These are phyloP conservation scores for Hura crepitans DNA, from an alignment of 441 rosid species.

Conservation along the genomic window DNA sequence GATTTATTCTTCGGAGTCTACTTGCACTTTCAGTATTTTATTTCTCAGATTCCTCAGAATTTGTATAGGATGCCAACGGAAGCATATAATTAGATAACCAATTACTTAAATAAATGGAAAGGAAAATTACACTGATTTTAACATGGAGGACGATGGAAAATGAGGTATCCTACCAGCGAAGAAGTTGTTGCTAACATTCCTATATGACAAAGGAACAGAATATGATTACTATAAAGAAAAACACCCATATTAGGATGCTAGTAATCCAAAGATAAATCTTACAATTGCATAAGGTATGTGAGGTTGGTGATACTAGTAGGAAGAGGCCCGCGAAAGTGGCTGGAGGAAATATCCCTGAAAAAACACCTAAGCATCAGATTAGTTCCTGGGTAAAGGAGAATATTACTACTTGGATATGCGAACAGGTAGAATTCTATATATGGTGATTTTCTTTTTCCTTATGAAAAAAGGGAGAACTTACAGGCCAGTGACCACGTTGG, in stretches of 20 bases:
- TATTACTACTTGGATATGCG: too few species aligned
- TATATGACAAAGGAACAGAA: slow-evolving; percentile 19
- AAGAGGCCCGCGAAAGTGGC: slow-evolving; percentile 35
- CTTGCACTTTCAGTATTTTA: background rate
- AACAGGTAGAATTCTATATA: slow-evolving; percentile 2
- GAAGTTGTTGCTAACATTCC: slow-evolving; percentile 55
- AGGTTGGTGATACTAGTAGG: slow-evolving; percentile 38
- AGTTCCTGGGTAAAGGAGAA: background rate
- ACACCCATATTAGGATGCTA: background rate
- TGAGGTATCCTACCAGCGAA: slow-evolving; percentile 43
- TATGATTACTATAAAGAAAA: slow-evolving; percentile 5
- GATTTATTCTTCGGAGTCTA: background rate
- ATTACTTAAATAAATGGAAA: slow-evolving; percentile 2
- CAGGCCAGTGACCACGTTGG: slow-evolving; percentile 41
- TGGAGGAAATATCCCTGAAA: slow-evolving; percentile 51
- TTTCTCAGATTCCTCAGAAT: background rate
- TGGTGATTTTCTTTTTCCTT: background rate
- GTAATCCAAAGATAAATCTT: slow-evolving; percentile 26
- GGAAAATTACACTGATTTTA: slow-evolving; percentile 54
- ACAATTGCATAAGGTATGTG: slow-evolving; percentile 43
- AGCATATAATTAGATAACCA: background rate
- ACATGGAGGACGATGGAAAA: slow-evolving; percentile 39
- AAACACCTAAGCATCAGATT: slow-evolving; percentile 11
- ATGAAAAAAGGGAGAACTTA: slow-evolving; percentile 30
- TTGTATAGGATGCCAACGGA: slow-evolving; percentile 11